Percentiles rank a stretch among this genome's conserved stretches.
These are phyloP conservation scores for Carex kokanica DNA, from an alignment of 176 grass and related monocot species.

Conservation along the genomic window DNA sequence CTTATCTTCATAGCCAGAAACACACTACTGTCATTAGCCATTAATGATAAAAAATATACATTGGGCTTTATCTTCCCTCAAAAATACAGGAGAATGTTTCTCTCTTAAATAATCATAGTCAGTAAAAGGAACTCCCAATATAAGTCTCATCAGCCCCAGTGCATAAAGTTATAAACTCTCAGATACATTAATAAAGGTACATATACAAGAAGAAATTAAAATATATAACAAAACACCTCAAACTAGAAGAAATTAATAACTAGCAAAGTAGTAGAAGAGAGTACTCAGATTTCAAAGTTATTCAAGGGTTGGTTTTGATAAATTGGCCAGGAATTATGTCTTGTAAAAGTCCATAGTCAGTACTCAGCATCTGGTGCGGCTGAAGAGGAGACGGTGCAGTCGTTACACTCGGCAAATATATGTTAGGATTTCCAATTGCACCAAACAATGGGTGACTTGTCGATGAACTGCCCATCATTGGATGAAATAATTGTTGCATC, in stretches of 20 bases:
- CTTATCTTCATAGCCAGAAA: not conserved
- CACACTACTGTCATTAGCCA: conserved; percentile 18
- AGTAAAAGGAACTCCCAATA: conserved; percentile 1
- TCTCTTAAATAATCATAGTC: conserved; percentile 21
- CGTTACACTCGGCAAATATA: conserved; percentile 41
- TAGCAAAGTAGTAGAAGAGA: conserved; percentile 16
- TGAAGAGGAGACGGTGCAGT: conserved; percentile 34
- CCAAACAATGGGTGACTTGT: conserved; percentile 9
- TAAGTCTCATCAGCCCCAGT: not conserved
- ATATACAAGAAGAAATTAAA: conserved; percentile 58
- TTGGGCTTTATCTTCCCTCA: conserved; percentile 6
- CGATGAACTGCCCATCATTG: conserved; percentile 15
- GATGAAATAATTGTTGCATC: conserved; percentile 33
- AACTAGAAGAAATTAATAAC: not conserved
- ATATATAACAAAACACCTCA: conserved; percentile 8
- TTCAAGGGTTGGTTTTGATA: conserved; percentile 14
- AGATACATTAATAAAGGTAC: conserved; percentile 31
- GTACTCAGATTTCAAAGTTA: conserved; percentile 3
- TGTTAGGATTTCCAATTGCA: conserved; percentile 44
- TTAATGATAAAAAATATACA: conserved; percentile 11
- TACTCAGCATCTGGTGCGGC: conserved; percentile 36
- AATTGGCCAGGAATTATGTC: conserved; percentile 53
- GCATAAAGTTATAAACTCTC: not conserved
- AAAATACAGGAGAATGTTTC: conserved; percentile 30
- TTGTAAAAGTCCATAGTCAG: conserved; percentile 70